These are phyloP conservation scores for Dothistroma pini DNA, from an alignment of 2,329 filamentous ascomycete genomes.

Conservation along the genomic window DNA sequence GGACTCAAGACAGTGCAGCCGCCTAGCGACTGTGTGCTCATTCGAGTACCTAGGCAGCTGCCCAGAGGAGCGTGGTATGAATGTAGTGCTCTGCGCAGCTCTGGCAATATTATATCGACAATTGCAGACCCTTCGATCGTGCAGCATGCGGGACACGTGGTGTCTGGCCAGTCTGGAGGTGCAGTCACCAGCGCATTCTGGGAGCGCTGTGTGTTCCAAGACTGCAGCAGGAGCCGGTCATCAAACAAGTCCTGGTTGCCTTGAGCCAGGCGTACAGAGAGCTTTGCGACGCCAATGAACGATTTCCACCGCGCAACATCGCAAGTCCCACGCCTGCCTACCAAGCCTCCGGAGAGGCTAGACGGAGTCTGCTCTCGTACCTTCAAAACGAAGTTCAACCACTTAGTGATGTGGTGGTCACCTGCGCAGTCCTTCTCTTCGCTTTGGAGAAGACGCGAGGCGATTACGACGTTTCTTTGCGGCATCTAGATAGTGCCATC, in stretches of 20 bases:
- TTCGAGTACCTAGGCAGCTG: no score
- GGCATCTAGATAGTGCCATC: not conserved
- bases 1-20: no score
- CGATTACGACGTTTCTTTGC: not conserved
- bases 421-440: not conserved
- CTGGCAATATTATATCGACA: not conserved
- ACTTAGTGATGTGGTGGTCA: not conserved
- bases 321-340: not conserved
- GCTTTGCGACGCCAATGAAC: not conserved
- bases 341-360: not conserved
- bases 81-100: not conserved
- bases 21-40: no score
- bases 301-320: not conserved
- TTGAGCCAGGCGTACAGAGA: not conserved
- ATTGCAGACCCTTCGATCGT: not conserved
- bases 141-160: not conserved
- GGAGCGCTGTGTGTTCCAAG: not conserved
- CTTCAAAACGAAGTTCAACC: not conserved
- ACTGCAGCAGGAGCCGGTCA: not conserved
- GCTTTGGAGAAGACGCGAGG: not conserved
- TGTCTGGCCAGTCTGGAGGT: not conserved
- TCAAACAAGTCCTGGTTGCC: not conserved
- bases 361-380: not conserved
- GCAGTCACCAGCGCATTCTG: not conserved
- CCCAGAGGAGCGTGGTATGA: no score